Evolutionary conservation across 2,329 filamentous ascomycete genomes (phyloP).

Genomic region (Scopulariopsis brevicaulis): DNA sequence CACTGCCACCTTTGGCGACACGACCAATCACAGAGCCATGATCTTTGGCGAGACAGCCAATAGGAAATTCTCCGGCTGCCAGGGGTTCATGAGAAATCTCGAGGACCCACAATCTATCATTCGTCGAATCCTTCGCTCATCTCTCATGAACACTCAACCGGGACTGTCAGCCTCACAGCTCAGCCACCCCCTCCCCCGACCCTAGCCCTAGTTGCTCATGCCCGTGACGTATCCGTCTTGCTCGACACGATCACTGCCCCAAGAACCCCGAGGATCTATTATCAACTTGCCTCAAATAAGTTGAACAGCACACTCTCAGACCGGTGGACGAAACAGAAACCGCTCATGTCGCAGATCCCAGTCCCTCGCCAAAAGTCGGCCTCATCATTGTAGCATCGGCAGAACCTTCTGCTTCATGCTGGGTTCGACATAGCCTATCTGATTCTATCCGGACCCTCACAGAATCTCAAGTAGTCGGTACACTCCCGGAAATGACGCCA

Average conservation of each 20-base stretch:
- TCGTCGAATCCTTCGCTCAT: neutral
- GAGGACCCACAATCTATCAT: neutral
- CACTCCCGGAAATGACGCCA: neutral
- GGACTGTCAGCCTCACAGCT: too few species aligned
- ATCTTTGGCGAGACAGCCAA: neutral
- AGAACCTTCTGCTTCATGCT: neutral
- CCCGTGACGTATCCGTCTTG: too few species aligned
- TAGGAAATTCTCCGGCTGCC: neutral
- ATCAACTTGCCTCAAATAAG: too few species aligned
- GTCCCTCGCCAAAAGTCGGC: too few species aligned
- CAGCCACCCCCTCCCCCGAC: too few species aligned
- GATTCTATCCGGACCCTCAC: neutral
- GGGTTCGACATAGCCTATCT: neutral
- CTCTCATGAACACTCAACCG: neutral
- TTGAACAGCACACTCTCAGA: too few species aligned
- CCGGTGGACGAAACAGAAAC: too few species aligned
- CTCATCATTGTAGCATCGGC: too few species aligned
- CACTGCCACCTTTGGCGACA: neutral
- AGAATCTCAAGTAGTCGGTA: neutral
- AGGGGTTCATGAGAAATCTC: neutral
- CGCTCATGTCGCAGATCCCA: too few species aligned
- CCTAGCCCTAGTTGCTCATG: too few species aligned
- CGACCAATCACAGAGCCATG: neutral
- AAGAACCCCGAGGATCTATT: too few species aligned
- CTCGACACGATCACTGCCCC: too few species aligned